Evolutionary conservation across 257 asterid species (phyloP).

Genomic region (Salvia miltiorrhiza): DNA sequence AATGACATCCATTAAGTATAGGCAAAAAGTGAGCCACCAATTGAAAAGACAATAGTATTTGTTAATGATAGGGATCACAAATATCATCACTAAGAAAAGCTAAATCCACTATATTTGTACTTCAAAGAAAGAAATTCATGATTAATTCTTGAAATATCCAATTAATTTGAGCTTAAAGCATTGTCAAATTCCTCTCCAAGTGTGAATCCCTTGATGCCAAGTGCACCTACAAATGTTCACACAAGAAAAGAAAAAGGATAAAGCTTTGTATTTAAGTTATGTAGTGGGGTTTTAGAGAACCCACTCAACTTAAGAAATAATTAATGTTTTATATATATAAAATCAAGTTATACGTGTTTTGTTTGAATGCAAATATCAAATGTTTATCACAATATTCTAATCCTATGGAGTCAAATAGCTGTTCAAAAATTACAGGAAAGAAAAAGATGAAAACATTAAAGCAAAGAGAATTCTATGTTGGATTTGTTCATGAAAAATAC

Average conservation of each 20-base stretch:
- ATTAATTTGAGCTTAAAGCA: not conserved
- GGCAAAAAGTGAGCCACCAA: constrained; percentile 5
- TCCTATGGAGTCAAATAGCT: not conserved
- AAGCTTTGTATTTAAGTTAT: not conserved
- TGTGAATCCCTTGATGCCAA: constrained; percentile 27
- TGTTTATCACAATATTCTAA: not conserved
- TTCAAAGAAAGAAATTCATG: constrained; percentile 10
- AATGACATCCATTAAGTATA: constrained; percentile 9
- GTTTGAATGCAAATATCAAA: not conserved
- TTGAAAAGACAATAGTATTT: constrained; percentile 8
- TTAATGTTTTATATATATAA: not conserved
- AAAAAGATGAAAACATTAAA: too few species aligned
- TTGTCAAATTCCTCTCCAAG: not conserved
- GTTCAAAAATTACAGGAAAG: not conserved
- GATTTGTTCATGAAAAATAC: not conserved
- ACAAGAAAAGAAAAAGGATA: not conserved
- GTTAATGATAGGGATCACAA: constrained; percentile 22
- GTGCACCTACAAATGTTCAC: constrained; percentile 17
- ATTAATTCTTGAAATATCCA: not conserved
- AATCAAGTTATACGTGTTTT: not conserved
- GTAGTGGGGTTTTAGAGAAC: constrained; percentile 15
- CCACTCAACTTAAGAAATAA: not conserved
- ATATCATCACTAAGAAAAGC: constrained; percentile 9
- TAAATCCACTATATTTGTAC: constrained; percentile 9
- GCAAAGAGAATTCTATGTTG: too few species aligned